These are phyloP conservation scores for Cucurbita ficifolia DNA, from an alignment of 306 rosid genomes.

Conservation along the genomic window DNA sequence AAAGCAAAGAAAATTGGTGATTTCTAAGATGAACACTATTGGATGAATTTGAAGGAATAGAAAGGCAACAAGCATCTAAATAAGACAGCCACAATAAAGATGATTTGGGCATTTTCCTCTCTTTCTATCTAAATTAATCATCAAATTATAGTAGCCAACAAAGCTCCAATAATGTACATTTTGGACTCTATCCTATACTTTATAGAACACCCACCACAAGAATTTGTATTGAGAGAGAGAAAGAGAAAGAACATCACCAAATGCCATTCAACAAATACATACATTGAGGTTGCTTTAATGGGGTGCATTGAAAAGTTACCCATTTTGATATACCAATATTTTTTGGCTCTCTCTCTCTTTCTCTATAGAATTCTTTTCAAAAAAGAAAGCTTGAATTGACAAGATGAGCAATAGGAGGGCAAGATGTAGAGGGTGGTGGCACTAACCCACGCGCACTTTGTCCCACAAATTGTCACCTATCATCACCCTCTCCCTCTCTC, in stretches of 20 bases:
- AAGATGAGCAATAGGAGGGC: slow-evolving; percentile 23
- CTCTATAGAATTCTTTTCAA: neutral
- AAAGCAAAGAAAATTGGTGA: neutral
- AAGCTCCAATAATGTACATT: slow-evolving; percentile 3
- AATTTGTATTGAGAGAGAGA: neutral
- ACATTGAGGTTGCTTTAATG: neutral
- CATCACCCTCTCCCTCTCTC: slow-evolving; percentile 32
- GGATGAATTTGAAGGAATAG: neutral
- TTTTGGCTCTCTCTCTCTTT: neutral
- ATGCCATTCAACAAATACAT: neutral
- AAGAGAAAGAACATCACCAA: neutral
- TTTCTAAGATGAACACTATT: neutral
- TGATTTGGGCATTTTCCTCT: slow-evolving; percentile 5
- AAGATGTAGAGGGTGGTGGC: slow-evolving; percentile 25
- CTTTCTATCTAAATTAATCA: neutral
- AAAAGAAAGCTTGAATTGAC: slow-evolving; percentile 17
- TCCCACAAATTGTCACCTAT: slow-evolving; percentile 29
- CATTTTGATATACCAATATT: neutral
- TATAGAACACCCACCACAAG: neutral
- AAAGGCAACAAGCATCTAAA: neutral
- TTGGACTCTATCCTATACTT: slow-evolving; percentile 1
- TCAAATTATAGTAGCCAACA: neutral
- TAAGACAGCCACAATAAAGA: neutral
- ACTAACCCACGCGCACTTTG: slow-evolving; percentile 37
- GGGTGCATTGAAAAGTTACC: neutral